Evolutionary conservation across 1,284 basidiomycete genomes (phyloP), one percentile per base, ranked within the genome.

Genomic region (Ustilago loliicola): DNA sequence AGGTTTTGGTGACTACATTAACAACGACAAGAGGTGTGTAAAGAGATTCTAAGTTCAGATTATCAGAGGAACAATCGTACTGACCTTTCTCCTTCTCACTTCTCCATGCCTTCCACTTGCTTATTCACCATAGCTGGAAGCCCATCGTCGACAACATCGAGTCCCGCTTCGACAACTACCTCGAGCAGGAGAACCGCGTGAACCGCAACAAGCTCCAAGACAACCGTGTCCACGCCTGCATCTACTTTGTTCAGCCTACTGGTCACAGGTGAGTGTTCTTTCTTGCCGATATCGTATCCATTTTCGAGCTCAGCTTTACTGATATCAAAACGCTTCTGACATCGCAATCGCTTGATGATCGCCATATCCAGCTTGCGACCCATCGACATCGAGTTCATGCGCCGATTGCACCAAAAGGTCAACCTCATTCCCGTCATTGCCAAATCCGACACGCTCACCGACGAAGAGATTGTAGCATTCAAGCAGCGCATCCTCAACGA

Each of bases 221-320:
- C 79, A 84, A 85, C 72, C 84, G 84, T 25, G 84, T 86, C 45
- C 84, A 86, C 63, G 84, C 84, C 38, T 83, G 84, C 68, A 77
- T 86, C 71, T 86, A 86, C 81, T 86, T 86, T 69, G 68, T 86
- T 57, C 84, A 86, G 77, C 84, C 84, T 53, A 86, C 83, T 15
- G 84, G 84, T 38, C 84, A 85, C 65, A 45, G 42, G 42, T 45
- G 21, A 45, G 42, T 42, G 13, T 30, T 45, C 48, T 15, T 55
- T 21, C 11, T 7, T 8, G 7, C 3, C 13, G 38, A 40, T 40
- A 19, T 19, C 13, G 2, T 40, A 40, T 40, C 17, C 17, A 13
- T 9, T 19, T 17, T 45, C 21, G n/a, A 45, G 42, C 42, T 21
- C 10, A 45, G 42, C 21, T 45, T 21, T 45, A 36, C 42, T 10